Evolutionary conservation across 169 alveolate genomes (phyloP).

Genomic region (Plasmodium relictum): DNA sequence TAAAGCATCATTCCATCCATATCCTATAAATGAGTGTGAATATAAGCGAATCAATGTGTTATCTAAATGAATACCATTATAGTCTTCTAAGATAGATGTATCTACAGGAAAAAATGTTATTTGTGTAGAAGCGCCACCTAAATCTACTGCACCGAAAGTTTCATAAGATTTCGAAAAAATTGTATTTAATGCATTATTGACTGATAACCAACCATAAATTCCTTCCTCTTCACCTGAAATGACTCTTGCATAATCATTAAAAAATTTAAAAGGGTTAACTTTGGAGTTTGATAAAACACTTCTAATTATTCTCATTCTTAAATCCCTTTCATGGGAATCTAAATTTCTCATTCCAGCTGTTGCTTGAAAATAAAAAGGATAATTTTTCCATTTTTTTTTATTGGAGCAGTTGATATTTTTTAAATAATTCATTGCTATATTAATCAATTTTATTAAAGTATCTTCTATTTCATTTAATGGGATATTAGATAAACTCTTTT

Average conservation of each 20-base stretch:
- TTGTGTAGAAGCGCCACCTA: constrained; percentile 4
- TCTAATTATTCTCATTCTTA: not conserved
- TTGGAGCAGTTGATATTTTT: not conserved
- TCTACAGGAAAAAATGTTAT: not conserved
- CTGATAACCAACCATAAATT: constrained; percentile 4
- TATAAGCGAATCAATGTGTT: not conserved
- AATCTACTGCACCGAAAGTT: constrained; percentile 2
- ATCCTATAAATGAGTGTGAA: constrained; percentile 4
- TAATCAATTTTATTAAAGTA: not conserved
- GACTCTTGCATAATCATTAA: constrained; percentile 1
- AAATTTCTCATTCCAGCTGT: constrained; percentile 13
- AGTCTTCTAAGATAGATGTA: not conserved
- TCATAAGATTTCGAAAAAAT: constrained; percentile 1
- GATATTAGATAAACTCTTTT: constrained; percentile 2
- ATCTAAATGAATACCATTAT: not conserved
- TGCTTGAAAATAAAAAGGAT: constrained; percentile 12
- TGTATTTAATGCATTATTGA: not conserved
- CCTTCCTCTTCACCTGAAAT: not conserved
- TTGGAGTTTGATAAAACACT: not conserved
- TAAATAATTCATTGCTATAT: not conserved
- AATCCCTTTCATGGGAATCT: not conserved
- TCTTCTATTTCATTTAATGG: not conserved
- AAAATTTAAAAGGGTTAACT: not conserved
- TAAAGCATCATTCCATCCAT: constrained; percentile 1
- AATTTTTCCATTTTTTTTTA: not conserved